A percentile compares a stretch with the other conserved stretches of the same genome.
Evolutionary conservation across 495 filamentous ascomycete species (phyloP).

Genomic region (Corynascus novoguineensis): DNA sequence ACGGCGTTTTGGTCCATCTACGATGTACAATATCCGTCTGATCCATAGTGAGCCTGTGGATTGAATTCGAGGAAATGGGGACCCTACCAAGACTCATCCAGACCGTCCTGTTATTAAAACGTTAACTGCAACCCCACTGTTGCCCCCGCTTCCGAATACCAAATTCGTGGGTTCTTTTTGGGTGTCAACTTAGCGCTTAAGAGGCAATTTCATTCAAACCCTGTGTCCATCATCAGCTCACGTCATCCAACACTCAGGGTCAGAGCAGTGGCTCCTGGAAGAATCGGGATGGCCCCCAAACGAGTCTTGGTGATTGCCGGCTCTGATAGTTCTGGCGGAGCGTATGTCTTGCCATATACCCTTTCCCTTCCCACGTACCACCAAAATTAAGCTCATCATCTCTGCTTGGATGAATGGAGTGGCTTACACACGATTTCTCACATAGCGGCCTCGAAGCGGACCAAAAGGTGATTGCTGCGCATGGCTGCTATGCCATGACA

Average conservation of each 20-base stretch:
- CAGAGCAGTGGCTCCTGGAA: neutral
- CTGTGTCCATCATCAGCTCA: neutral
- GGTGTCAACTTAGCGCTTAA: neutral
- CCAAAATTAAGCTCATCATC: no score
- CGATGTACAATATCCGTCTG: neutral
- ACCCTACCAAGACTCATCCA: neutral
- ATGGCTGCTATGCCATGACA: slow-evolving; percentile 92
- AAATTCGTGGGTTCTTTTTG: neutral
- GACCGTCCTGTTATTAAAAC: neutral
- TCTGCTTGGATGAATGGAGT: neutral
- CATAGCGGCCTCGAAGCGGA: slow-evolving; percentile 90
- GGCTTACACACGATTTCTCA: slow-evolving; percentile 10
- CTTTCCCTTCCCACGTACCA: neutral
- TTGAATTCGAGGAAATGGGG: neutral
- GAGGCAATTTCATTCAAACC: neutral
- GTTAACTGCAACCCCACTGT: slow-evolving; percentile 5
- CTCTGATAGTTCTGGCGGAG: slow-evolving; percentile 86
- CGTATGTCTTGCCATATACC: slow-evolving; percentile 49
- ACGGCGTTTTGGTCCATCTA: neutral
- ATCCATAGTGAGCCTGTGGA: neutral
- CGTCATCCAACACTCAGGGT: neutral
- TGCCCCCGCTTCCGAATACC: slow-evolving; percentile 7
- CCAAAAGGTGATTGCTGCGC: slow-evolving; percentile 86
- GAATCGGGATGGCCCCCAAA: slow-evolving; percentile 27
- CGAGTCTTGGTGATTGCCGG: slow-evolving; percentile 78